Evolutionary conservation across 1,139 yeast genomes (phyloP).

Genomic region (Yamadazyma siamensis): DNA sequence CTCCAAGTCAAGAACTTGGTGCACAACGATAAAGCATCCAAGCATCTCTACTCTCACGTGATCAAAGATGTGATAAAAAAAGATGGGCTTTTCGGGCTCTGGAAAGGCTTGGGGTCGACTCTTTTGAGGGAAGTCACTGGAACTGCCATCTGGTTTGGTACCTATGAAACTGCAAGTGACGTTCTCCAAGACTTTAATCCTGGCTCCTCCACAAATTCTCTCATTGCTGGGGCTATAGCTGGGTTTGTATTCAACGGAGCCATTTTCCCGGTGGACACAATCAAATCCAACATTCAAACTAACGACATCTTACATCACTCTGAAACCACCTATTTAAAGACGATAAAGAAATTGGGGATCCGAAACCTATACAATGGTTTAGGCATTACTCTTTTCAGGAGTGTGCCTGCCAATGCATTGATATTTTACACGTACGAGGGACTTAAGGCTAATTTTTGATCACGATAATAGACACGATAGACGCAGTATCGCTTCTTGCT

Average conservation of each 20-base stretch:
- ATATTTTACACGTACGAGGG: conserved; percentile 79
- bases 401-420: conserved; percentile 87
- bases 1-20: conserved; percentile 68
- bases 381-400: conserved; percentile 75
- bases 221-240: conserved; percentile 81
- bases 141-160: conserved; percentile 92
- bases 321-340: conserved; percentile 26
- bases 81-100: conserved; percentile 56
- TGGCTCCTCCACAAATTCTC: conserved; percentile 21
- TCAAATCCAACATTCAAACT: conserved; percentile 86
- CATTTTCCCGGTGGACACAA: conserved; percentile 86
- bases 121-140: conserved; percentile 83
- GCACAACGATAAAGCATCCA: conserved; percentile 3
- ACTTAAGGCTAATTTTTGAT: conserved; percentile 35
- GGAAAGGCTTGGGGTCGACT: conserved; percentile 90
- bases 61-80: conserved; percentile 39
- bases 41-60: conserved; percentile 25
- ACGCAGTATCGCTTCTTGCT: too few relatives aligned
- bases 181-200: conserved; percentile 23
- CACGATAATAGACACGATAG: background rate
- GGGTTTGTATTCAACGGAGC: conserved; percentile 79
- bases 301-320: conserved; percentile 24
- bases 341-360: conserved; percentile 40
- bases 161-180: conserved; percentile 61
- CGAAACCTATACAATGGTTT: conserved; percentile 78